These are phyloP conservation scores for Ministeria vibrans DNA, from an alignment of 78 protist species.

Conservation along the genomic window DNA sequence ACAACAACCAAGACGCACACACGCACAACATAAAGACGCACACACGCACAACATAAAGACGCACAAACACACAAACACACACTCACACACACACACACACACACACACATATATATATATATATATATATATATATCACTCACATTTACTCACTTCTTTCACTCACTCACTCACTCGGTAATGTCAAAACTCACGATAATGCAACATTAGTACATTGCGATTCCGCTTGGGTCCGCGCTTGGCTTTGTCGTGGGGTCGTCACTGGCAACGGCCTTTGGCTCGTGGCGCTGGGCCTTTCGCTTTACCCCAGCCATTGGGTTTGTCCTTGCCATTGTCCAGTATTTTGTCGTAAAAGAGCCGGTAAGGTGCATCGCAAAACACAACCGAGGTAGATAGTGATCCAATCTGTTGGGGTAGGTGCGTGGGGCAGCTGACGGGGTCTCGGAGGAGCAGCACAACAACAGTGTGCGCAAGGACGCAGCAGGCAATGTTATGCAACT, in stretches of 20 bases:
- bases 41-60: too few species aligned
- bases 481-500: too few species aligned
- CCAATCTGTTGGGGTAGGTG: too few species aligned
- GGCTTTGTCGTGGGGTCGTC: not conserved
- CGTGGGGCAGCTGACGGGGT: too few species aligned
- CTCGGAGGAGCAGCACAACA: too few species aligned
- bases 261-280: not conserved
- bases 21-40: too few species aligned
- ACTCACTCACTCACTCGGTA: not conserved
- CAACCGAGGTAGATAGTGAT: too few species aligned
- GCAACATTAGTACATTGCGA: not conserved
- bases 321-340: not conserved
- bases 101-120: not conserved
- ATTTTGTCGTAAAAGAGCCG: not conserved
- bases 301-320: not conserved
- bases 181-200: too few species aligned
- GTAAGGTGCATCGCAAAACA: too few species aligned
- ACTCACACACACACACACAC: not conserved
- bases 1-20: not conserved
- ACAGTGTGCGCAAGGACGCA: too few species aligned
- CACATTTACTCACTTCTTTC: not conserved
- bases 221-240: not conserved
- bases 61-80: not conserved
- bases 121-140: not conserved
- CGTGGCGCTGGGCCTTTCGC: constrained; percentile 5